A percentile compares a stretch with the other conserved stretches of the same genome.
Evolutionary conservation across 257 asterid species (phyloP).

Genomic region (Vinca minor): DNA sequence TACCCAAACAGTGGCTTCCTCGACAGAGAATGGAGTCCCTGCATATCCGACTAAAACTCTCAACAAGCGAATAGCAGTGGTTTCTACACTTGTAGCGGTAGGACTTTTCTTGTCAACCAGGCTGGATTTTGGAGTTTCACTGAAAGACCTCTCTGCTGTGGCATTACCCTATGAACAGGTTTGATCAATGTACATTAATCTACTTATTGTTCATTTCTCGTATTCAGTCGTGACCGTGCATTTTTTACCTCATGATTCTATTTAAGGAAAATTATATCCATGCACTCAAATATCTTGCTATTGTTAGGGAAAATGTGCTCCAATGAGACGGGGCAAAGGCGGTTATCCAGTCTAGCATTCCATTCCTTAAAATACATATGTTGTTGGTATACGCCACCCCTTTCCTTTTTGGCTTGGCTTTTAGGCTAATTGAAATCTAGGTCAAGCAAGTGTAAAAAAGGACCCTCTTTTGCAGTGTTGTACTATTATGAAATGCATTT

Average conservation of each 20-base stretch:
- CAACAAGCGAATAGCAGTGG: slow-evolving; percentile 58
- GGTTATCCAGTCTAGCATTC: background rate
- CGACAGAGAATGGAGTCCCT: slow-evolving; percentile 41
- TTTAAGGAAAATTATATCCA: background rate
- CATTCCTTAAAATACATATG: background rate
- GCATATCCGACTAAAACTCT: slow-evolving; percentile 60
- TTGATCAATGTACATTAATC: slow-evolving; percentile 8
- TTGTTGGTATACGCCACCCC: background rate
- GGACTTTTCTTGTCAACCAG: slow-evolving; percentile 61
- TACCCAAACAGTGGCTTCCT: slow-evolving; percentile 26
- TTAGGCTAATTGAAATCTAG: background rate
- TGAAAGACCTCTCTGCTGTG: slow-evolving; percentile 71
- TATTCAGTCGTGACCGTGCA: no score
- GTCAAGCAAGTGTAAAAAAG: background rate
- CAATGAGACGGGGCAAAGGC: background rate
- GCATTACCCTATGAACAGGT: slow-evolving; percentile 95
- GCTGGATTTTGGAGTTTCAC: slow-evolving; percentile 69
- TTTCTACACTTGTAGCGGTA: slow-evolving; percentile 53
- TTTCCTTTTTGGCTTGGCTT: background rate
- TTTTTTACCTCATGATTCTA: background rate
- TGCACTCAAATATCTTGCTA: background rate
- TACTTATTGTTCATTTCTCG: slow-evolving; percentile 6
- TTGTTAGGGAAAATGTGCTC: background rate
- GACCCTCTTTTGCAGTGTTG: background rate
- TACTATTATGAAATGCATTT: background rate